A percentile compares a stretch with the other conserved stretches of the same genome.
These are phyloP conservation scores for Cercospora zeina DNA, from an alignment of 2,329 filamentous ascomycete genomes.

Conservation along the genomic window DNA sequence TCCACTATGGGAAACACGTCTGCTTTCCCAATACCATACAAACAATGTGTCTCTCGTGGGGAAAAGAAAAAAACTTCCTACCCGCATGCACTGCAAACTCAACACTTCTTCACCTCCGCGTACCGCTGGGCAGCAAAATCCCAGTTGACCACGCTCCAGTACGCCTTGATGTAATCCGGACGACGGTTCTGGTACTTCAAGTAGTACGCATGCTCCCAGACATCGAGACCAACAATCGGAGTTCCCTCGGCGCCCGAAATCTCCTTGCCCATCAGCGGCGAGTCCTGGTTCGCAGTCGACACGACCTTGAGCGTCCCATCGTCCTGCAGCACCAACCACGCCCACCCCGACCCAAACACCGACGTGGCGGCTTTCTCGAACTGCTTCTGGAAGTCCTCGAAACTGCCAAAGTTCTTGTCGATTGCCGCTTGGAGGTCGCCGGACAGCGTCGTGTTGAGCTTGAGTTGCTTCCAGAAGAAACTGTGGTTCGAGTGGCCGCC, in stretches of 20 bases:
- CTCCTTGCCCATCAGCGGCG: conserved; percentile 42
- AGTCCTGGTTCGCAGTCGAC: conserved; percentile 86
- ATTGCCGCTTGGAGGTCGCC: conserved; percentile 64
- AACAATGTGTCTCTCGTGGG: neutral
- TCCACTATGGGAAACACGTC: neutral
- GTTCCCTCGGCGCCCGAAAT: conserved; percentile 55
- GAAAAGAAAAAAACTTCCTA: neutral
- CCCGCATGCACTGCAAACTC: no score
- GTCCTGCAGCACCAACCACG: conserved; percentile 70
- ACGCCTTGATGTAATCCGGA: conserved; percentile 71
- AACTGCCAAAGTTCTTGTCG: conserved; percentile 64
- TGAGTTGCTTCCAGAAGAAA: conserved; percentile 81
- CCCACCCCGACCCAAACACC: conserved; percentile 84
- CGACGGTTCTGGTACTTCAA: conserved; percentile 79
- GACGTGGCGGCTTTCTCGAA: conserved; percentile 67
- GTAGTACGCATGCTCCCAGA: conserved; percentile 95
- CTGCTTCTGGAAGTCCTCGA: conserved; percentile 64
- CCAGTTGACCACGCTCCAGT: conserved; percentile 81
- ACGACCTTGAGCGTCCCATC: conserved; percentile 65
- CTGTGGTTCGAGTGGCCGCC: conserved; percentile 93
- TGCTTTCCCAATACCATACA: neutral
- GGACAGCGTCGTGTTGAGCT: conserved; percentile 62
- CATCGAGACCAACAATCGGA: conserved; percentile 76
- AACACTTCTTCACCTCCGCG: conserved; percentile 23
- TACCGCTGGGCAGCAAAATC: conserved; percentile 43